Base-by-base conservation (phyloP, 2,329 filamentous ascomycete species). In the Amauroascus verrucosus region DNA sequence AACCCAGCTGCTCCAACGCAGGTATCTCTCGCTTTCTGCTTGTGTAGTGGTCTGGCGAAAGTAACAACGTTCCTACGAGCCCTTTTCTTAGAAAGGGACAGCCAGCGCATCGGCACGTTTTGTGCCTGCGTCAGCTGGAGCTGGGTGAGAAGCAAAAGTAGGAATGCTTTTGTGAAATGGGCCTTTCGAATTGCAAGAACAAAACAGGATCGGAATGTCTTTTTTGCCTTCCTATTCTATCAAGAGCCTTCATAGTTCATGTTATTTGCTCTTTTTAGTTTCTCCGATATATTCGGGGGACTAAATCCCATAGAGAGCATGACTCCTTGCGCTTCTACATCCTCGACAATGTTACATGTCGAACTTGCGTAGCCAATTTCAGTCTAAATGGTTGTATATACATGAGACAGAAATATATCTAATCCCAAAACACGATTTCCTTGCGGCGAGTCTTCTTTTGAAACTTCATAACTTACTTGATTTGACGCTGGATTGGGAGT, bases 401-500 rank as follows among this genome's bases (percentile, higher is more conserved):
- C 22, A 48, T 48, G 24, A 46, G 26, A 16, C 6, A 46, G 26
- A 37, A 16, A 24, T 16, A 40, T 32, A 44, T 35, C 28, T 18
- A 48, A 26, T 16, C 18, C 5, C 38, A 4, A 28, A 28, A 37
- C 22, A n/a, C n/a, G n/a, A n/a, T n/a, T n/a, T n/a, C n/a, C n/a
- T n/a, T n/a, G n/a, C n/a, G n/a, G n/a, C 28, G 13, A 18, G 7
- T 22, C 6, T 44, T 51, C 43, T 6, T 38, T 1, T 22, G 22
- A 6, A 30, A 47, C 18, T 33, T 62, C 57, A 72, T 48, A 72
- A 58, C 60, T 52, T 51, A 24, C 40, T 52, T 46, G 40, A 30
- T 38, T 46, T 52, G 7, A 18, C 38, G 4, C 32, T 67, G 67
- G 58, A 68, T 43, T 79, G 75, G 64, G 88, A 84, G 3, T 81